A percentile compares a stretch with the other conserved stretches of the same genome.
Conservation (phyloP, 306 rosid genomes). For the Rubus idaeus region DNA sequence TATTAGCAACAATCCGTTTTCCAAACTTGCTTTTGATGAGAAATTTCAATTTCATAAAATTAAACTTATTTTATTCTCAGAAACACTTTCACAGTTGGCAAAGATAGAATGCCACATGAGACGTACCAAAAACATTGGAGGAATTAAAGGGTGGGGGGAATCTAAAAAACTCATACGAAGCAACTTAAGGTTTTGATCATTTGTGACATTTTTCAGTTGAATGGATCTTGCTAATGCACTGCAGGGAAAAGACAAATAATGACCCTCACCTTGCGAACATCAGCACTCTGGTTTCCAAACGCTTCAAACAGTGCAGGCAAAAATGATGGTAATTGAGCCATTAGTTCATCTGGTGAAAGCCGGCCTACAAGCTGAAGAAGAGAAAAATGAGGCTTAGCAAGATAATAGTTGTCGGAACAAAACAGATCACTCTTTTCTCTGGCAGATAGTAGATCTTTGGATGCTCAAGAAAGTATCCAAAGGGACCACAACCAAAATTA, state of each 20-base stretch:
- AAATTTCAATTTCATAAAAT: background rate
- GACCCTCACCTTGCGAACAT: slow-evolving; percentile 84
- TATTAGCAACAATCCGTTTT: background rate
- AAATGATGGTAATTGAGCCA: slow-evolving; percentile 86
- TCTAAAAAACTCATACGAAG: background rate
- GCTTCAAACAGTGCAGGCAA: slow-evolving; percentile 96
- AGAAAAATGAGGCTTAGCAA: slow-evolving; percentile 10
- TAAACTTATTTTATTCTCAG: background rate
- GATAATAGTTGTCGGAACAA: background rate
- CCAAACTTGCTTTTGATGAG: background rate
- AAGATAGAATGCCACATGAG: background rate
- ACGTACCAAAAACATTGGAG: background rate
- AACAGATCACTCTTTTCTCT: background rate
- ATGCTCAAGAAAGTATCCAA: background rate
- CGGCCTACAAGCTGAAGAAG: slow-evolving; percentile 75
- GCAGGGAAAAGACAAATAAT: slow-evolving; percentile 12
- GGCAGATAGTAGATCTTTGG: background rate
- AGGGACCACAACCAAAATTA: background rate
- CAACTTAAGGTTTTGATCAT: background rate
- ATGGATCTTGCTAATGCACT: background rate
- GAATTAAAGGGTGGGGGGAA: background rate
- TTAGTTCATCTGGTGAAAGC: slow-evolving; percentile 84
- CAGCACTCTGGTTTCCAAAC: slow-evolving; percentile 96
- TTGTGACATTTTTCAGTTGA: slow-evolving; percentile 10
- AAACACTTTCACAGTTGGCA: background rate